Base-by-base conservation (phyloP, 768 basidiomycete species). In the Lentinula sp. region DNA sequence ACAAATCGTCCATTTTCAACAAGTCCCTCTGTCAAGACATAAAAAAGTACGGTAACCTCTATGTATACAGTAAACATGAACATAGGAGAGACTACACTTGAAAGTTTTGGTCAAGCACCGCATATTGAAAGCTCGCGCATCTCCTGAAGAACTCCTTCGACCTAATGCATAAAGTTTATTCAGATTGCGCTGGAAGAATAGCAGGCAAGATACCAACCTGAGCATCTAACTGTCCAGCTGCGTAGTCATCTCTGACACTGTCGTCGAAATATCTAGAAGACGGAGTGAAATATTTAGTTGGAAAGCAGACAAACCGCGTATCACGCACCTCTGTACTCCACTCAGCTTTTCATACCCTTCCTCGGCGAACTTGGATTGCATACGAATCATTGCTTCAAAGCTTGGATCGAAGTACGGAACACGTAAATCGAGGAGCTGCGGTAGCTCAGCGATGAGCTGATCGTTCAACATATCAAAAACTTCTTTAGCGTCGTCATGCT, bases 321-420 rank as follows among this genome's bases (percentile, higher is more conserved):
- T 21, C 4, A 42, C 75, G 18, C 63, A 93, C 87, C 93, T 78
- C 73, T 99, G 96, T 8, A 98, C 95, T 49, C 93, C 88, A 54
- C 94, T 89, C 55, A 98, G 84, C 75, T 95, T 97, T 76, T 98
- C 95, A 71, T 99, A 98, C 0, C 96, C 95, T 67, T 99, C 96
- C 72, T 98, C 93, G 0, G 96, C 95, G 70, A 98, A 98, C 69
- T 95, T 95, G 69, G 91, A 85, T 70, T 99, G 97, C 86, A 97
- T 92, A 34, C 97, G 84, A 65, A 95, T 94, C 96, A 98, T 98
- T 50, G 96, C 93, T 75, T 98, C 97, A 71, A 98, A 98, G 66
- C 91, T 95, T 4, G 97, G 97, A 72, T 98, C 97, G 64, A 98
- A 95, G 80, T 93, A 99, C 0, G 97, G 97, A 28, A 99, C 91